A percentile compares a stretch with the other conserved stretches of the same genome.
Evolutionary conservation across 805 yeast species (phyloP).

Genomic region (Saturnispora saitoi): DNA sequence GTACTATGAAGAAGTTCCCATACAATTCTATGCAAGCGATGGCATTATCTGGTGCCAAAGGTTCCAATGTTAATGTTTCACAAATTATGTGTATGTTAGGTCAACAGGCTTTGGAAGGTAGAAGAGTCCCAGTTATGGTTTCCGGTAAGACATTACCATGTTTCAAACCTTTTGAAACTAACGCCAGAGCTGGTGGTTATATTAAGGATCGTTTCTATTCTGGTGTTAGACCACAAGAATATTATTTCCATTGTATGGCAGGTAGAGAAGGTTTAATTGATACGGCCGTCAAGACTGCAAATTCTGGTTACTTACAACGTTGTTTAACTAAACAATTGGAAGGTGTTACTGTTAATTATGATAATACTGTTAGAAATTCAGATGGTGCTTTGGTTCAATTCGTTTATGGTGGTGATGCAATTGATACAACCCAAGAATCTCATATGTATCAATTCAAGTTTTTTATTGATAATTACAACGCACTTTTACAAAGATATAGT

Average conservation of each 20-base stretch:
- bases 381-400: conserved; percentile 93
- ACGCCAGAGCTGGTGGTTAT: conserved; percentile 97
- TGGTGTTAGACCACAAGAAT: conserved; percentile 96
- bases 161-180: conserved; percentile 93
- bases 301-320: conserved; percentile 97
- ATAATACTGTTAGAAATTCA: conserved; percentile 89
- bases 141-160: conserved; percentile 96
- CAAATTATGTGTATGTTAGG: conserved; percentile 99
- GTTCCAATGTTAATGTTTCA: conserved; percentile 95
- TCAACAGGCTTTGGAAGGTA: conserved; percentile 98
- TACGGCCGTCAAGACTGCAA: conserved; percentile 97
- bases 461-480: conserved; percentile 85
- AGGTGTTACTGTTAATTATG: conserved; percentile 91
- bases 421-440: conserved; percentile 90
- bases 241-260: conserved; percentile 99
- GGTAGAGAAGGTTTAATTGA: conserved; percentile 99
- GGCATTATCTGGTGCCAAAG: conserved; percentile 99
- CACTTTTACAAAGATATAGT: conserved; percentile 76
- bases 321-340: conserved; percentile 97
- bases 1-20: conserved; percentile 94
- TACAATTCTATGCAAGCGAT: conserved; percentile 95
- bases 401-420: conserved; percentile 94
- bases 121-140: conserved; percentile 99
- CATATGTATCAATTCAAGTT: conserved; percentile 90
- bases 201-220: conserved; percentile 95